Conservation (phyloP, 2,329 filamentous ascomycete species). For the Ambrosiella xylebori region DNA sequence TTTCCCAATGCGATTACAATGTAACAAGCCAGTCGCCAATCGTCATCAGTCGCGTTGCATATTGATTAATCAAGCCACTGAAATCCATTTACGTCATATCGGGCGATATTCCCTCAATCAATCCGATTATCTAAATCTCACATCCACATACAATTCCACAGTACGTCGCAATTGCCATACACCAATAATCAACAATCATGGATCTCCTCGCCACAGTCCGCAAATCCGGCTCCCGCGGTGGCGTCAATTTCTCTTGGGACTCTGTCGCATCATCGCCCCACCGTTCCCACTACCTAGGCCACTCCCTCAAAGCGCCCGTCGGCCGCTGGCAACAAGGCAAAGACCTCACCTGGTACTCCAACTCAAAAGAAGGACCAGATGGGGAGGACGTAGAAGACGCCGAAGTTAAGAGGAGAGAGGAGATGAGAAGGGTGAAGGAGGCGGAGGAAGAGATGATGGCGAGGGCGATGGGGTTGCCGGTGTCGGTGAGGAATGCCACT, state of each 20-base stretch:
- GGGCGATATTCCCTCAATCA: too few species aligned
- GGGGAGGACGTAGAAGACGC: conserved; percentile 26
- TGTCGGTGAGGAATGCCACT: conserved; percentile 40
- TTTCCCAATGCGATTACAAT: too few species aligned
- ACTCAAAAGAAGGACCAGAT: conserved; percentile 24
- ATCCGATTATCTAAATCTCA: too few species aligned
- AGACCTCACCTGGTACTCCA: conserved; percentile 48
- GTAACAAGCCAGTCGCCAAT: too few species aligned
- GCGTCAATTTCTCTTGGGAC: conserved; percentile 92
- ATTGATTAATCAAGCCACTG: too few species aligned
- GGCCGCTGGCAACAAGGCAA: conserved; percentile 79
- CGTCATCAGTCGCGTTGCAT: too few species aligned
- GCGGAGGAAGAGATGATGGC: conserved; percentile 86
- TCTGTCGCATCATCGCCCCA: conserved; percentile 76
- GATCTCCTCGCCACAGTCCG: conserved; percentile 85
- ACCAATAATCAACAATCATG: conserved; percentile 35
- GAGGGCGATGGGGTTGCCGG: conserved; percentile 61
- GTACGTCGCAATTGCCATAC: too few species aligned
- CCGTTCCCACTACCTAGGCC: conserved; percentile 78
- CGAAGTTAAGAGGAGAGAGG: conserved; percentile 52
- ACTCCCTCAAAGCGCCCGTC: conserved; percentile 81
- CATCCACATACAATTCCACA: too few species aligned
- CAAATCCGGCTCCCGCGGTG: conserved; percentile 79
- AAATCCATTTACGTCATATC: too few species aligned
- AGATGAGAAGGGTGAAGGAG: conserved; percentile 69